These are phyloP conservation scores for Yarrowia porcina DNA, from an alignment of 805 yeast species.

Conservation along the genomic window DNA sequence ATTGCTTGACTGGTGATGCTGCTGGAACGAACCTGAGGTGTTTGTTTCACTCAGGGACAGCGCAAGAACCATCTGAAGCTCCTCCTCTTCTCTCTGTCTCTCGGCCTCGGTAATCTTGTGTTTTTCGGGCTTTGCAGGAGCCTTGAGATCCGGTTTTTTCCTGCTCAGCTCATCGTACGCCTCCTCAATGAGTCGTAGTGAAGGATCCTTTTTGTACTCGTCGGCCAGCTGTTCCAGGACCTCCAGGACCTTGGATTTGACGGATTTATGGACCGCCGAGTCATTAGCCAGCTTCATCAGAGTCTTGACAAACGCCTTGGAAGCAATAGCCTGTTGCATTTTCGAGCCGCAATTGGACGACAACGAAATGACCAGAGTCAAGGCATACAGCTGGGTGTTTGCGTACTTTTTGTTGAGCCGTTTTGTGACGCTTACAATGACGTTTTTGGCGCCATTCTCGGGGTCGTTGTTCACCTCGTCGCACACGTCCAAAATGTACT, in stretches of 20 bases:
- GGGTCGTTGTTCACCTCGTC: slow-evolving; percentile 63
- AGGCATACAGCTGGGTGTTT: slow-evolving; percentile 59
- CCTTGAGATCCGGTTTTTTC: slow-evolving; percentile 42
- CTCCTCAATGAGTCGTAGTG: slow-evolving; percentile 65
- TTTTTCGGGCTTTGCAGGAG: slow-evolving; percentile 61
- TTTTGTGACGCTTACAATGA: slow-evolving; percentile 46
- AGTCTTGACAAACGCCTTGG: slow-evolving; percentile 50
- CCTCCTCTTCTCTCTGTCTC: slow-evolving; percentile 66
- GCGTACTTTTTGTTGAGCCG: slow-evolving; percentile 56
- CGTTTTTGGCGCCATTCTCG: slow-evolving; percentile 50
- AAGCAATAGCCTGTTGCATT: slow-evolving; percentile 59
- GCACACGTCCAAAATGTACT: slow-evolving; percentile 58
- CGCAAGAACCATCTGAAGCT: slow-evolving; percentile 69
- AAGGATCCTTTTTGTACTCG: slow-evolving; percentile 70
- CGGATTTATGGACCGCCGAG: slow-evolving; percentile 56
- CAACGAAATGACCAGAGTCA: slow-evolving; percentile 52
- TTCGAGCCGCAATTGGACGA: slow-evolving; percentile 78
- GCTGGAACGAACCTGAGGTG: slow-evolving; percentile 20
- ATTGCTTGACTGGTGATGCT: background rate
- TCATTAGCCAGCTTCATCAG: slow-evolving; percentile 53
- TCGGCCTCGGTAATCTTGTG: slow-evolving; percentile 47
- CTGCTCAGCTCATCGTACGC: slow-evolving; percentile 51
- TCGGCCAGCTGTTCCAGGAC: slow-evolving; percentile 63
- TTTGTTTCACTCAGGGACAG: slow-evolving; percentile 62
- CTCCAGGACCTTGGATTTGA: slow-evolving; percentile 63